Evolutionary conservation across 768 basidiomycete genomes (phyloP), one percentile per base, ranked within the genome.

Genomic region (Agaricus subrufescens): DNA sequence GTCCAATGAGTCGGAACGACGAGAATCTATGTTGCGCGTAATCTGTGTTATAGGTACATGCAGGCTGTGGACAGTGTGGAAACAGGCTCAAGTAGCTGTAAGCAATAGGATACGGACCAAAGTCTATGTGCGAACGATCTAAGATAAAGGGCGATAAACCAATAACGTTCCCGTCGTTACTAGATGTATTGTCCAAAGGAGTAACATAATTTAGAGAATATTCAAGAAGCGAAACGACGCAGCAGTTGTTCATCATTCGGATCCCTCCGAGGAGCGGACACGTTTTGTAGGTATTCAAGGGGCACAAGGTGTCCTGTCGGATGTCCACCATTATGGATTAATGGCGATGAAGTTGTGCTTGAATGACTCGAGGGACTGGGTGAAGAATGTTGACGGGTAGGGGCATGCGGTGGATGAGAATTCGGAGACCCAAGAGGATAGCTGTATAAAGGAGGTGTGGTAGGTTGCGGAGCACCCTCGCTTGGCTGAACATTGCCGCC

Each of bases 201-300:
- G 7, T 8, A 19, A 19, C 37, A 51, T 50, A 19, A 25, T 27
- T 12, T 25, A 39, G 7, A 44, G 8, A 14, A 44, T 11, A 31
- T 29, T 62, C 66, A 70, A 6, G 71, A 72, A 40, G 76, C 72
- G 63, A 88, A 83, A 26, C 81, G 79, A 60, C 82, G 78, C 48
- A 88, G 70, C 53, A 84, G 71, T 56, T 83, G 81, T 61, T 87
- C 85, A 62, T 87, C 86, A 25, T 76, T 73, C 49, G 85, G 84
- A 61, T 87, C 79, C 10, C 86, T 79, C 64, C 77, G 71, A 15
- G 80, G 78, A 30, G 74, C 78, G n/a, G 79, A 68, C 19, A 80
- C 71, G 52, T 69, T 77, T 65, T 83, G 80, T 12, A 87, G 80
- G 47, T 82, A 79, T 61, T 84, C 79, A 30, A 88, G 76, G 46